Conservation (phyloP, 176 grass and related monocot genomes). For the Cymbopogon citratus region DNA sequence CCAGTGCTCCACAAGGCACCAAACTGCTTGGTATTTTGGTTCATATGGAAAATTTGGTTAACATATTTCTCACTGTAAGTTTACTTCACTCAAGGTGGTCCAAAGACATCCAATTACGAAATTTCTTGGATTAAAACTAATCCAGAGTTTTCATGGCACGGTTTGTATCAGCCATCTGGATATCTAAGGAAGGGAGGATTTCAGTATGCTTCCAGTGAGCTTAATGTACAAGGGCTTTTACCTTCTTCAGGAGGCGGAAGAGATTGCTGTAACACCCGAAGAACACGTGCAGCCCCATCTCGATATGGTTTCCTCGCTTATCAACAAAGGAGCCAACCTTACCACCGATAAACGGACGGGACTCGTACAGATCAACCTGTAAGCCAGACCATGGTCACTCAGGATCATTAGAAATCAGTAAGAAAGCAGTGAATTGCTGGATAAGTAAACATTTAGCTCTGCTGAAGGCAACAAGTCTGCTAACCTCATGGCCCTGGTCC, state of each 20-base stretch:
- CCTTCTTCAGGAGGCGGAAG: constrained; percentile 97
- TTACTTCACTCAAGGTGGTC: background rate
- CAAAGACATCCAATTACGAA: background rate
- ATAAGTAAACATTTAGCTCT: background rate
- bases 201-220: background rate
- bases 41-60: constrained; percentile 7
- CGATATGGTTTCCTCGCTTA: constrained; percentile 87
- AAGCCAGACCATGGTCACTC: background rate
- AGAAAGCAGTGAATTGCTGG: background rate
- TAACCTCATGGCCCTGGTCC: constrained; percentile 95
- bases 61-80: background rate
- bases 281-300: constrained; percentile 96
- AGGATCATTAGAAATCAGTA: background rate
- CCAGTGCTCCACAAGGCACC: background rate
- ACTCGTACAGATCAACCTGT: constrained; percentile 96
- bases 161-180: background rate
- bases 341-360: constrained; percentile 73
- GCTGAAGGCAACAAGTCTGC: background rate
- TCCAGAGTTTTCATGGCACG: background rate
- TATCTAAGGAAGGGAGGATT: background rate
- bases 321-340: constrained; percentile 97
- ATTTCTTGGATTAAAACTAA: background rate
- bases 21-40: background rate
- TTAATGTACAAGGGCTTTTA: constrained; percentile 15
- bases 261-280: constrained; percentile 99